These are phyloP conservation scores for Spironucleus salmonicida DNA, from an alignment of 208 protist species.

Conservation along the genomic window DNA sequence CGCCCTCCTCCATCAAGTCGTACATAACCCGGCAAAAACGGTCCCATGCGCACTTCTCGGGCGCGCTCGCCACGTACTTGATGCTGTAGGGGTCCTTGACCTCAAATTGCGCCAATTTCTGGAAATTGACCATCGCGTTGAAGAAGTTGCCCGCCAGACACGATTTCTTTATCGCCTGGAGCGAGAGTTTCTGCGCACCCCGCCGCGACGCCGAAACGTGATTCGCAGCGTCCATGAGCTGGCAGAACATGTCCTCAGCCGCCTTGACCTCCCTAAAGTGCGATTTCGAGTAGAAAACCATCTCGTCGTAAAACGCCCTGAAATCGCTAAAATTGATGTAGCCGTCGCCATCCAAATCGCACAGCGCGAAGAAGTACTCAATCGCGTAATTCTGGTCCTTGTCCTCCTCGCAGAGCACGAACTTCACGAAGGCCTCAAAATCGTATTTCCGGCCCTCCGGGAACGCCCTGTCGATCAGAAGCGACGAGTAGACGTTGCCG, in stretches of 20 bases:
- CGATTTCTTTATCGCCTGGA: not conserved
- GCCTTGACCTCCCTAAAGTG: constrained; percentile 10
- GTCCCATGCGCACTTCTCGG: constrained; percentile 8
- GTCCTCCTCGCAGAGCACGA: constrained; percentile 42
- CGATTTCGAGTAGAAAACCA: no score
- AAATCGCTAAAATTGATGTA: constrained; percentile 30
- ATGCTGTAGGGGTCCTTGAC: not conserved
- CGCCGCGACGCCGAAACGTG: not conserved
- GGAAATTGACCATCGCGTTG: constrained; percentile 26
- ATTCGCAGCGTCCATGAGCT: constrained; percentile 28
- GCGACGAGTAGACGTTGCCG: not conserved
- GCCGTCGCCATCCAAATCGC: constrained; percentile 42
- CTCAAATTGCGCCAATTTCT: constrained; percentile 29
- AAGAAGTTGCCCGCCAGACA: constrained; percentile 14
- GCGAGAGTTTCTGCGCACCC: not conserved
- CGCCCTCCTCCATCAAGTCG: not conserved
- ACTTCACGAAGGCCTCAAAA: constrained; percentile 38
- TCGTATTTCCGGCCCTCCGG: not conserved
- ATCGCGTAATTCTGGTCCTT: not conserved
- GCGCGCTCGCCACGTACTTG: not conserved
- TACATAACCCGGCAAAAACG: not conserved
- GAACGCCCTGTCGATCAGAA: no score
- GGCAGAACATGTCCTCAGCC: constrained; percentile 29
- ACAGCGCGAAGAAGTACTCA: constrained; percentile 37
- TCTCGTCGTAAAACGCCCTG: constrained; percentile 34